A percentile compares a stretch with the other conserved stretches of the same genome.
These are phyloP conservation scores for Chalciporus sphaerocephalus DNA, from an alignment of 768 basidiomycete species.

Conservation along the genomic window DNA sequence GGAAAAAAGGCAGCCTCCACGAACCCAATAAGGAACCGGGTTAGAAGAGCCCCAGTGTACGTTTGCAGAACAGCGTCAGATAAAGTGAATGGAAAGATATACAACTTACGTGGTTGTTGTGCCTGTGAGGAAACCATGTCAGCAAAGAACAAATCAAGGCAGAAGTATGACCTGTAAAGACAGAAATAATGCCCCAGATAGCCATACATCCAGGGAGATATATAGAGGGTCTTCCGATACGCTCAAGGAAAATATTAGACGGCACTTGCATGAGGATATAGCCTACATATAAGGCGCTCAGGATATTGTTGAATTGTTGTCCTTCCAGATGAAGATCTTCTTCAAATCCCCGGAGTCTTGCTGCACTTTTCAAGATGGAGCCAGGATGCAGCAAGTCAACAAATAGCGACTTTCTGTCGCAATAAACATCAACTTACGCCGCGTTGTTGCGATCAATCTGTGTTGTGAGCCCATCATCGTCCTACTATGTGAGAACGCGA, in stretches of 20 bases:
- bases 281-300: constrained; percentile 66
- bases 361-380: constrained; percentile 46
- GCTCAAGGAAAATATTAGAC: constrained; percentile 67
- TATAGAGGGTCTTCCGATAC: constrained; percentile 62
- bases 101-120: constrained; percentile 36
- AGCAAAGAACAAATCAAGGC: not conserved
- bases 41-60: constrained; percentile 60
- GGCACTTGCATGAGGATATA: constrained; percentile 81
- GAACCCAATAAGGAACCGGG: constrained; percentile 75
- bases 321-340: constrained; percentile 59
- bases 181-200: constrained; percentile 63
- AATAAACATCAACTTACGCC: constrained; percentile 39
- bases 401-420: not conserved
- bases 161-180: constrained; percentile 43
- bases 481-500: not conserved
- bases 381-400: not conserved
- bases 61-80: constrained; percentile 29
- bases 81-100: not conserved
- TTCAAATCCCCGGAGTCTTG: constrained; percentile 68
- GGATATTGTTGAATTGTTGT: constrained; percentile 59
- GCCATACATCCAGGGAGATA: constrained; percentile 67
- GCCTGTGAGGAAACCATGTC: constrained; percentile 24
- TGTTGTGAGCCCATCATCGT: not conserved
- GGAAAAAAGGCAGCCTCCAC: constrained; percentile 72
- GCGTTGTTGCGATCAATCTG: constrained; percentile 73